A percentile compares a stretch with the other conserved stretches of the same genome.
Conservation (phyloP, 129 eudicot species). For the Chrysanthemum seticuspe region DNA sequence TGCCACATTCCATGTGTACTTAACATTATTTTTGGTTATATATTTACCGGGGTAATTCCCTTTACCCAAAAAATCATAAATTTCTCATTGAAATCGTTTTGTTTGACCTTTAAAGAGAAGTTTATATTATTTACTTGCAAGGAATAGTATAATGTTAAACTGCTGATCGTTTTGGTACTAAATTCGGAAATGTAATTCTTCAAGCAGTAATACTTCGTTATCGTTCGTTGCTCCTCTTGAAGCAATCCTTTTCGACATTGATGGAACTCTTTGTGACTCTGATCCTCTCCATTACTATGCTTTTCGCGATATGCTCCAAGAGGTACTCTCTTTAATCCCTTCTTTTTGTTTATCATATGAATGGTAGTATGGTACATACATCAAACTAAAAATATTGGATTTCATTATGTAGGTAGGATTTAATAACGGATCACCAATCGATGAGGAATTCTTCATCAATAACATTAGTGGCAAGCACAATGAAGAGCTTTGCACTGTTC, state of each 20-base stretch:
- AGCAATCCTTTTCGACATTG: slow-evolving; percentile 86
- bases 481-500: slow-evolving; percentile 69
- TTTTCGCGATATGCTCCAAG: slow-evolving; percentile 88
- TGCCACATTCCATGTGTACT: too few relatives aligned
- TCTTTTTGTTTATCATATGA: not conserved
- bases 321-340: slow-evolving; percentile 40
- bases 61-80: too few relatives aligned
- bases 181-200: slow-evolving; percentile 4
- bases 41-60: too few relatives aligned
- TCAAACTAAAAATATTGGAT: not conserved
- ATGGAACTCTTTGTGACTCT: slow-evolving; percentile 90
- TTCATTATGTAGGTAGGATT: slow-evolving; percentile 60
- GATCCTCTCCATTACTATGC: slow-evolving; percentile 89
- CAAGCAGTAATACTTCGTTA: slow-evolving; percentile 35
- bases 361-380: not conserved
- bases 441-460: slow-evolving; percentile 72
- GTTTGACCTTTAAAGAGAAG: not conserved
- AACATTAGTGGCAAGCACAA: slow-evolving; percentile 83
- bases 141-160: not conserved
- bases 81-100: not conserved
- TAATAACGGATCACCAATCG: slow-evolving; percentile 78
- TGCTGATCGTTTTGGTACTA: not conserved
- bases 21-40: too few relatives aligned
- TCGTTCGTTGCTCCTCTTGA: slow-evolving; percentile 68
- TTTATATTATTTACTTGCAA: not conserved